phyloP scores from a whole-genome alignment of 2,329 filamentous ascomycete species.

The Fusarium lateritium region DNA sequence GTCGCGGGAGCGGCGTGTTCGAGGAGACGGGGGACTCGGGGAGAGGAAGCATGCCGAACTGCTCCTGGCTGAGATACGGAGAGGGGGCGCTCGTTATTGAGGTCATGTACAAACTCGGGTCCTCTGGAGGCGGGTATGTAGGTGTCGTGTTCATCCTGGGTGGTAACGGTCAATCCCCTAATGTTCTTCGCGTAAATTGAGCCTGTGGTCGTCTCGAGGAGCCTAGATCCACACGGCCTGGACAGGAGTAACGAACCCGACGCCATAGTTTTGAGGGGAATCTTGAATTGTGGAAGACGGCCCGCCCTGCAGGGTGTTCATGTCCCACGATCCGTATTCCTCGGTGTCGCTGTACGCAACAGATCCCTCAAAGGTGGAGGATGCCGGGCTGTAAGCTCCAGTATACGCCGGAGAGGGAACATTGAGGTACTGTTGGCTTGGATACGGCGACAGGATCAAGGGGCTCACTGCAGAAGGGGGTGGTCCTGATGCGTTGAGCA shows the following conservation, averaged over 20 bases:
- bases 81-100: constrained; percentile 59
- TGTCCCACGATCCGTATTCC: constrained; percentile 67
- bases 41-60: constrained; percentile 60
- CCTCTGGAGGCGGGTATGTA: constrained; percentile 61
- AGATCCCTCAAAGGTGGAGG: constrained; percentile 74
- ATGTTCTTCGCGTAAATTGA: constrained; percentile 56
- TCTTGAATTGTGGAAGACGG: constrained; percentile 64
- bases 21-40: constrained; percentile 62
- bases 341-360: constrained; percentile 75
- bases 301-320: constrained; percentile 60
- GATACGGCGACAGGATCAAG: constrained; percentile 68
- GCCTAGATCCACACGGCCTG: constrained; percentile 73
- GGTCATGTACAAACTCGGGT: constrained; percentile 55
- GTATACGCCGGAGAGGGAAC: constrained; percentile 74
- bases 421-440: constrained; percentile 70
- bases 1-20: constrained; percentile 55
- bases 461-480: constrained; percentile 67
- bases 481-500: constrained; percentile 63
- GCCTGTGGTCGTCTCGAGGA: constrained; percentile 57
- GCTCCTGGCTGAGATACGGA: constrained; percentile 61
- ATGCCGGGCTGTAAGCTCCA: constrained; percentile 73
- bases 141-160: constrained; percentile 66
- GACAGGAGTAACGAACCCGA: constrained; percentile 75
- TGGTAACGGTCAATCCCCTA: constrained; percentile 69
- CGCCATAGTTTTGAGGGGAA: constrained; percentile 59